A percentile compares a stretch with the other conserved stretches of the same genome.
phyloP scores from a whole-genome alignment of 768 basidiomycete species.

The Coprinopsis strossmayeri region DNA sequence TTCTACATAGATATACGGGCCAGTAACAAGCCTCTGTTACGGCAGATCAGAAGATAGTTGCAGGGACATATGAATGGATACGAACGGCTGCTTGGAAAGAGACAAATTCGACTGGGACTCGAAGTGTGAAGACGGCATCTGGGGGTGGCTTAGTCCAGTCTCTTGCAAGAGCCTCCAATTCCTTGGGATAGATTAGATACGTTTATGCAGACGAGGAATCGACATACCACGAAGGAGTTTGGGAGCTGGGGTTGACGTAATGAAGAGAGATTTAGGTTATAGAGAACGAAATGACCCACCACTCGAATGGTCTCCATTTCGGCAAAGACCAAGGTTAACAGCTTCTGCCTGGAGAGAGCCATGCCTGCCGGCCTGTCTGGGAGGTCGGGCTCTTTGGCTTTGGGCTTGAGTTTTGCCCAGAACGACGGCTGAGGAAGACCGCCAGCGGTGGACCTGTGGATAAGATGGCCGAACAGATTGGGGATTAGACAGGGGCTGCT shows the following conservation, averaged over 20 bases:
- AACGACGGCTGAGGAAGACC: conserved; percentile 45
- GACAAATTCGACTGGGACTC: conserved; percentile 83
- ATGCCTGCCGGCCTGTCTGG: conserved; percentile 36
- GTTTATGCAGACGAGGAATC: conserved; percentile 1
- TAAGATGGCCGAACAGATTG: conserved; percentile 26
- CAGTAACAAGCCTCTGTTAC: conserved; percentile 65
- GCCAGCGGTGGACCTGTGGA: conserved; percentile 62
- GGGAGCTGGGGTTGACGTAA: conserved; percentile 48
- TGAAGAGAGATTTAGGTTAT: conserved; percentile 4
- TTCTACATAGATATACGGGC: conserved; percentile 79
- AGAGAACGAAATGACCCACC: conserved; percentile 28
- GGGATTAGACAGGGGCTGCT: conserved; percentile 20
- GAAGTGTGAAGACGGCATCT: conserved; percentile 66
- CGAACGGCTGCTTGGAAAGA: conserved; percentile 79
- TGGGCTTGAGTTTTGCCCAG: conserved; percentile 69
- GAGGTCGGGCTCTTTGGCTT: conserved; percentile 48
- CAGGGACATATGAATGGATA: conserved; percentile 13
- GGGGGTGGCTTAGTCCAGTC: conserved; percentile 87
- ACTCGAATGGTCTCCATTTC: conserved; percentile 85
- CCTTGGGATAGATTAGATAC: conserved; percentile 36
- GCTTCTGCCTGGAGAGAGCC: conserved; percentile 66
- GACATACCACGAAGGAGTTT: conserved; percentile 52
- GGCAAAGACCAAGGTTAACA: conserved; percentile 74
- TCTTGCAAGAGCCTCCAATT: conserved; percentile 71
- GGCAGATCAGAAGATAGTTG: conserved; percentile 15